Evolutionary conservation across 208 protist species (phyloP), one percentile per base, ranked within the genome.

Genomic region (Strigomonas galati): DNA sequence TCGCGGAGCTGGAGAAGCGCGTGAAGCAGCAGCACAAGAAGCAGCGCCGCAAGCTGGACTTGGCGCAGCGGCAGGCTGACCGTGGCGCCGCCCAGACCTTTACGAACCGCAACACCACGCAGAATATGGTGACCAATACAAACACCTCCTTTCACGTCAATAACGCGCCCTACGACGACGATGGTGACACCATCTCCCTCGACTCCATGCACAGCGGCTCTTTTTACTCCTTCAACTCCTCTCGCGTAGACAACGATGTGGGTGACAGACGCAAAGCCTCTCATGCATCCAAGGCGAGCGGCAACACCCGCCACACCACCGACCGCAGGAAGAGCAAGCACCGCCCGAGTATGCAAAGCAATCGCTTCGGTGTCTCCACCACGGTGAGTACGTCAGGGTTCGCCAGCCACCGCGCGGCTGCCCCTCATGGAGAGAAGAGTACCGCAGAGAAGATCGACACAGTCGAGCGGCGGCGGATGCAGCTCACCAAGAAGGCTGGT

Each of bases 1-100:
- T 88, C 21, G 51, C 69, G 9, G 80, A 93, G 52, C 65, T 91
- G 21, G 74, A 89, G 59, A 62, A 76, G 40, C 75, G 78, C 6
- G 71, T 77, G 15, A 68, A 67, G 23, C 61, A 61, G 19, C 74
- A 80, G 58, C 64, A 74, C 44, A 40, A 65, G 19, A 35, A 51
- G 3, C 59, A 67, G 24, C 31, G 61, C 23, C 54, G 57, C 4
- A 66, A 67, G 52, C 53, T 66, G 17, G 40, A 65, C 26, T 23
- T 68, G 23, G 30, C 62, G 24, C 19, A 19, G 0, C 49, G 40
- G 12, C 40, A 46, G 14, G 40, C 19, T 15, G 40, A 46, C 40
- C 40, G 40, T 15, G 40, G 40, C 40, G 40, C 9, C 9, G 40
- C 40, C 6, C 40, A 46, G 40, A 46, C 40, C 9, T 46, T 46